phyloP scores from a whole-genome alignment of 352 stramenopile genomes.

The Plasmopara muralis region DNA sequence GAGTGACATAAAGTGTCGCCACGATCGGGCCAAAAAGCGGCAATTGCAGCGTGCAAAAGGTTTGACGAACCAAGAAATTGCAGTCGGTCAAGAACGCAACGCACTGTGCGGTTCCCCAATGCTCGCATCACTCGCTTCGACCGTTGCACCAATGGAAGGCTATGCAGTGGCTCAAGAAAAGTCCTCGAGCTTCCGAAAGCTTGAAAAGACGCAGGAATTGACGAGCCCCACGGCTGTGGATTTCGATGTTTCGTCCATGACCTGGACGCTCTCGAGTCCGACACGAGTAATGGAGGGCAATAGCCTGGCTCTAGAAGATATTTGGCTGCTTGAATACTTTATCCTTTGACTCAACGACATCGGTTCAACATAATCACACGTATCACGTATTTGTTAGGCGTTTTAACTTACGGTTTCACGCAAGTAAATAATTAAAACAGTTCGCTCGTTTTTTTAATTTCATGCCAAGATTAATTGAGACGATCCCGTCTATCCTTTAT shows the following conservation, averaged over 20 bases:
- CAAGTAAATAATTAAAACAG: too few relatives aligned
- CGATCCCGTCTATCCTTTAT: neutral
- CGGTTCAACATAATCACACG: neutral
- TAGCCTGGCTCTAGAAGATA: conserved; percentile 33
- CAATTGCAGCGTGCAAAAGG: conserved; percentile 25
- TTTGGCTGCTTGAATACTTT: conserved; percentile 70
- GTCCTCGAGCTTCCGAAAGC: neutral
- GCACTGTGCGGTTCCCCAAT: conserved; percentile 4
- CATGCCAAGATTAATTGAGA: too few relatives aligned
- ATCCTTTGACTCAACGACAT: conserved; percentile 32
- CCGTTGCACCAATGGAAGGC: conserved; percentile 8
- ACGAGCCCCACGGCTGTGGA: conserved; percentile 25
- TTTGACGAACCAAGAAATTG: conserved; percentile 9
- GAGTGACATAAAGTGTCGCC: conserved; percentile 75
- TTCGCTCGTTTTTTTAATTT: too few relatives aligned
- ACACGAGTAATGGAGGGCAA: conserved; percentile 3
- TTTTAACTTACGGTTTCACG: too few relatives aligned
- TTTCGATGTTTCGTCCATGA: conserved; percentile 15
- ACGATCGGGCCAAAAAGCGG: conserved; percentile 57
- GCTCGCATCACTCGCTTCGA: conserved; percentile 5
- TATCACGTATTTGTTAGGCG: too few relatives aligned
- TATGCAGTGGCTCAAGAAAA: conserved; percentile 4
- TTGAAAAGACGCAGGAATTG: conserved; percentile 13
- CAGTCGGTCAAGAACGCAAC: neutral
- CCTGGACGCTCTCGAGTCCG: conserved; percentile 8